Evolutionary conservation across 2,329 filamentous ascomycete species (phyloP).

Genomic region (Chrysoporthe cubensis): DNA sequence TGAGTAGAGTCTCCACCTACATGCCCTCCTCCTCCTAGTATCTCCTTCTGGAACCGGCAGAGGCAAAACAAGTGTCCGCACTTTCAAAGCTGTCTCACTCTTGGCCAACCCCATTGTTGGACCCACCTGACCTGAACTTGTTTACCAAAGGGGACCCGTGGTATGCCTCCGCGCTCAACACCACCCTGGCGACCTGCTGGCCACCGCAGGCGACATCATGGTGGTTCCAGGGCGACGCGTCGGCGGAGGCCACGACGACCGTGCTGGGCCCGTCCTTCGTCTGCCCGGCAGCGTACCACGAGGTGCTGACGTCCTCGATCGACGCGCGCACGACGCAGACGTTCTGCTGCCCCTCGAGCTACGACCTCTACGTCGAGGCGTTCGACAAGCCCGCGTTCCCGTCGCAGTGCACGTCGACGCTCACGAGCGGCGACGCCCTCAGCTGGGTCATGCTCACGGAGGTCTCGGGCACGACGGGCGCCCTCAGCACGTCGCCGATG

Average conservation of each 20-base stretch:
- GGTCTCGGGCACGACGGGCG: background rate
- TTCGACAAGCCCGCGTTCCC: conserved; percentile 15
- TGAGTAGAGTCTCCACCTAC: background rate
- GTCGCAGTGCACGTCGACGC: conserved; percentile 19
- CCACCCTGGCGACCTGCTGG: conserved; percentile 18
- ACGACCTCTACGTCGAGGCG: conserved; percentile 13
- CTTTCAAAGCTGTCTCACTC: background rate
- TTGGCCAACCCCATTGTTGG: too few relatives aligned
- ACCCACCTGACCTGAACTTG: too few relatives aligned
- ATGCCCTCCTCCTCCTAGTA: background rate
- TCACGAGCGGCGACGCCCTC: conserved; percentile 7
- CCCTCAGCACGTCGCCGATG: background rate
- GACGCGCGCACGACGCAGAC: conserved; percentile 13
- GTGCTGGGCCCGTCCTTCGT: conserved; percentile 9
- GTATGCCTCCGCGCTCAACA: conserved; percentile 6
- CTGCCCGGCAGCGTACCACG: conserved; percentile 15
- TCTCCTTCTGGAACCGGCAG: background rate
- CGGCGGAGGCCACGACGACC: background rate
- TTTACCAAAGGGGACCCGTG: conserved; percentile 18
- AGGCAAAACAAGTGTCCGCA: too few relatives aligned
- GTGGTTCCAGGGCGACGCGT: conserved; percentile 19
- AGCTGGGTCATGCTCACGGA: background rate
- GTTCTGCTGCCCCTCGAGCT: conserved; percentile 20
- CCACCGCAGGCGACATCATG: conserved; percentile 22
- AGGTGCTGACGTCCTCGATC: conserved; percentile 2